Base-by-base conservation (phyloP, 164 flowering plant species). In the Malania oleifera region DNA sequence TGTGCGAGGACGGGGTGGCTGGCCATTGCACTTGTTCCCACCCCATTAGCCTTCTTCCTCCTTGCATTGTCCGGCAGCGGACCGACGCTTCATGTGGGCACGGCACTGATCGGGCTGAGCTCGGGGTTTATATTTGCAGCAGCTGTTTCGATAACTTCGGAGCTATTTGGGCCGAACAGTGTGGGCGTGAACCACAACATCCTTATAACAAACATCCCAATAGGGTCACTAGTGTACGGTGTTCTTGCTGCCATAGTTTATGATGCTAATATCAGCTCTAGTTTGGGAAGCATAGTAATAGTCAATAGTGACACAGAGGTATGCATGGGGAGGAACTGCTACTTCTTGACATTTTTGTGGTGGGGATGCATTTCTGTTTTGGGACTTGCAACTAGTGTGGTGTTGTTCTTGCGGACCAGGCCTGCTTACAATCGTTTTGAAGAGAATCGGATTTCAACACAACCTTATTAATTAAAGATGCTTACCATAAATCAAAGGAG, bases 51-150 rank as follows among this genome's bases (percentile, higher is more conserved):
- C n/a, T 86, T 90, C 80, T 78, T 85, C 71, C 22, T 82, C 63
- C 83, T 89, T 0, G 75, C 83, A 0, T 64, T 68, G 17, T 73
- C 79, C 25, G 71, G 73, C 13, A 64, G 75, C 34, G 46, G 40
- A 3, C 0, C 37, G n/a, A 73, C 81, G n/a, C 41, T 92, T 58
- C 71, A 76, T 5, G 62, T 51, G 0, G 83, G 84, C 28, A 93
- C 99, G 1, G 92, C 92, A 0, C 55, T 90, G 3, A 80, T 93
- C 0, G 97, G 97, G 0, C 57, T 87, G 50, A 90, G 96, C 73
- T 90, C 99, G 0, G 97, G 99, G 5, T 93, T 93, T 82, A 85
- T 93, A 54, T 87, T 90, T 54, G 91, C 99, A 0, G 95, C 97
- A 0, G 95, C 99, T 0, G 97, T 88, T 17, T 90, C 99, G 2